Evolutionary conservation across 148 eudicot genomes (phyloP), one percentile per base, ranked within the genome.

Genomic region (Dianthus caryophyllus): DNA sequence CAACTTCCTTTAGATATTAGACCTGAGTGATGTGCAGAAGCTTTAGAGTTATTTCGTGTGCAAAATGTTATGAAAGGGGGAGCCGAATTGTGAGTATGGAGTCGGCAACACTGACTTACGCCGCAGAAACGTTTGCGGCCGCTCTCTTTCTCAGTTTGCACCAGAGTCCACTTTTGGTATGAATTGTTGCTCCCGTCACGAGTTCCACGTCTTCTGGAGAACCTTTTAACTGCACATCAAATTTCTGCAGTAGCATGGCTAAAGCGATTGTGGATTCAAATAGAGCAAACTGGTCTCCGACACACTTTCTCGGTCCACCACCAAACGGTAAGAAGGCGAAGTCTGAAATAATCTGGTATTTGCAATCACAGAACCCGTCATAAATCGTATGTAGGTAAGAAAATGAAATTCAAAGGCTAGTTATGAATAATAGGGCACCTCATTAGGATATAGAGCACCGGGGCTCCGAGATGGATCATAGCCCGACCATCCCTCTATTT

Each of bases 391-490:
- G n/a, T 36, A 61, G 49, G 27, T 2, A 58, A 47, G 1, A 24
- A 54, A 46, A n/a, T n/a, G n/a, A n/a, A n/a, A n/a, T n/a, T n/a
- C n/a, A n/a, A 25, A 41, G 15, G 3, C 20, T 25, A 12, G 39
- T 9, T 17, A 59, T 57, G n/a, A 61, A 41, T 4, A 18, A 36
- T 59, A 43, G 16, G 52, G 63, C 48, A 90, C 98, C 97, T 94
- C 99, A 73, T 94, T 94, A 7, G 99, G 99, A 71, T 94, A 94
- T 46, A 90, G 71, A 61, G 99, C 99, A 78, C 99, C 99, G 13
- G 96, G 96, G 76, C 97, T 94, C 47, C 97, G 81, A 66, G 90
- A 83, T 66, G 97, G 99, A 79, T 94, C 97, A 76, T 84, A 90
- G 51, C 99, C 99, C 56, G 88, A 84, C 99, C 99, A 94, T 47